Base-by-base conservation (phyloP, 257 asterid genomes). In the Petunia secreta region DNA sequence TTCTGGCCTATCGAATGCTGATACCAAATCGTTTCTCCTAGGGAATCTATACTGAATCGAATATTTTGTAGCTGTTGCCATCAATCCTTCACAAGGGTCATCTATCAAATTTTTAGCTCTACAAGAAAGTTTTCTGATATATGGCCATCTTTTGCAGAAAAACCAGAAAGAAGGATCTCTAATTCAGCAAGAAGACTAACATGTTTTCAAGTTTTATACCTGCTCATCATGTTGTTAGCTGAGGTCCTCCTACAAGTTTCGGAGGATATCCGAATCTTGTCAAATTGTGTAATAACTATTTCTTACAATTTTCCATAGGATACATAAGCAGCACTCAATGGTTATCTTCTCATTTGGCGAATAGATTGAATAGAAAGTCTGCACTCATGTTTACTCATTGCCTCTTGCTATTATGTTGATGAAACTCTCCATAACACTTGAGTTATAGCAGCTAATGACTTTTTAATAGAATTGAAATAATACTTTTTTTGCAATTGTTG, bases 121-220 rank as follows among this genome's bases (percentile, higher is more conserved):
- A 50, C 77, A 34, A 34, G 46, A 50, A 73, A 14, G 62, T 34
- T 48, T 71, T 50, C 77, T 73, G 77, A 73, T 73, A 34, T 34
- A 25, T 73, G 62, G 16, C 46, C 34, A 34, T 73, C 34, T 48
- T 10, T 6, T 50, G 44, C 41, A 73, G 77, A 73, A 73, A 73
- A 52, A 34, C 7, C 60, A 73, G 62, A 34, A 73, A 50, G 62
- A 73, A 73, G 43, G 77, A 6, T 34, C 77, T 50, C 44, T 11
- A 11, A 40, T 13, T 73, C 77, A 50, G 46, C 62, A 73, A 44
- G 77, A 50, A 73, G 77, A 50, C 34, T 73, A 62, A 73, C 11
- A 3, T 6, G 77, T 50, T n/a, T 71, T 71, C 44, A 5, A 48
- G 44, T 50, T 34, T 60, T 48, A 50, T 44, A 53, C 62, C 34